Evolutionary conservation across 495 filamentous ascomycete species (phyloP), one percentile per base, ranked within the genome.

Genomic region (Xylaria castorea): DNA sequence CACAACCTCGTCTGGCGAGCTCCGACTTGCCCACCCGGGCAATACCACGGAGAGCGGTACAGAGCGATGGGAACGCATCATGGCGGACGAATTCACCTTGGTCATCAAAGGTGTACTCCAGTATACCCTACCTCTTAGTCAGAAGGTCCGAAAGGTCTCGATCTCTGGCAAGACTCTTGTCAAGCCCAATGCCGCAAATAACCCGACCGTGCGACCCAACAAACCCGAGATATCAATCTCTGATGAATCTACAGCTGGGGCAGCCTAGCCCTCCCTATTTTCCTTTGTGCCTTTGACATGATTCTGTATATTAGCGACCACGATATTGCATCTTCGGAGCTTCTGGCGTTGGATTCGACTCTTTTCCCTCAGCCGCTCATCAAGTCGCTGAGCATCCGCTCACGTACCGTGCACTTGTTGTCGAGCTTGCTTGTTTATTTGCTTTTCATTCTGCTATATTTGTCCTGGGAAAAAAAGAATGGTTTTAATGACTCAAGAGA

Each of bases 81-180:
- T 98, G 36, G 87, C 95, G 75, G 91, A 98, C 82, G 92, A 94
- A 42, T 99, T 98, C 73, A 93, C 97, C 70, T 84, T 99, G 66
- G 94, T 97, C 71, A 89, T 98, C 38, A 90, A 94, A 65, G 96
- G 96, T 48, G 91, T 95, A 8, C 82, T 99, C 76, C 93, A 93
- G 79, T 99, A 99, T 77, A 91, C 92, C 38, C 85, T 98, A 25
- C 96, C 96, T 14, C 85, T 99, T 66, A 95, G 88, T 76, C 90
- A 91, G 44, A 88, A 88, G 50, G 84, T 89, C 62, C 85, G 90
- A 73, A 89, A 82, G 30, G 83, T 86, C 30, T 81, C 81, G 14
- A 85, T 89, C 34, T 82, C 81, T 9, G 86, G 86, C 16, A 85
- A 85, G 75, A 84, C 83, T 6, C 80, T 77, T 1, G 85, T 89